A percentile compares a stretch with the other conserved stretches of the same genome.
Conservation (phyloP, 306 rosid species). For the Rubus idaeus region DNA sequence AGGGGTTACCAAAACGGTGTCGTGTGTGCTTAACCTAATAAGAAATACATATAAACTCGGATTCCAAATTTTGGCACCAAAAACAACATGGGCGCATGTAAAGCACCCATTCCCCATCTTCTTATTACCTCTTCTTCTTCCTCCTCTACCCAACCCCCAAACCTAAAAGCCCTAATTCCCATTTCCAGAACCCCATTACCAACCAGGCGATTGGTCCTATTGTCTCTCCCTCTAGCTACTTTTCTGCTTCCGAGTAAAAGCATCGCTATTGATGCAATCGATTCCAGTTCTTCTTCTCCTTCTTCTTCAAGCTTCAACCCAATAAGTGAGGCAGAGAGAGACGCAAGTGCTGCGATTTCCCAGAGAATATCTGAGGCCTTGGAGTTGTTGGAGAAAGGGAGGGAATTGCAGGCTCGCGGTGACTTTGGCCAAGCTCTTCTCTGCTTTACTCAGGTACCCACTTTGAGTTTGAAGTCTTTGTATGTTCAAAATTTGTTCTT, state of each 20-base stretch:
- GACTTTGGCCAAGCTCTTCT: slow-evolving; percentile 64
- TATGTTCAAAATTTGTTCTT: background rate
- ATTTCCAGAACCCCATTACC: slow-evolving; percentile 27
- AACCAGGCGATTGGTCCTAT: slow-evolving; percentile 53
- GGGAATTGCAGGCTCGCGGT: slow-evolving; percentile 65
- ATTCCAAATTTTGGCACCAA: slow-evolving; percentile 24
- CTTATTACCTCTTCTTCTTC: slow-evolving; percentile 23
- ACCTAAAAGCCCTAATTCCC: slow-evolving; percentile 23
- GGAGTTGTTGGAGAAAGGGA: slow-evolving; percentile 71
- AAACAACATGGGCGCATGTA: slow-evolving; percentile 36
- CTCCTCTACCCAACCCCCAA: slow-evolving; percentile 6
- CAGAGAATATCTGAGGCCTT: slow-evolving; percentile 57
- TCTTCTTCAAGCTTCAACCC: slow-evolving; percentile 48
- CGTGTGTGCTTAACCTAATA: no score
- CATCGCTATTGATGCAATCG: background rate
- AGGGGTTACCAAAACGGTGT: no score
- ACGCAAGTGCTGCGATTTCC: slow-evolving; percentile 50
- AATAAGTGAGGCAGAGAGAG: slow-evolving; percentile 45
- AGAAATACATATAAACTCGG: background rate
- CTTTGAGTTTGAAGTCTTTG: background rate
- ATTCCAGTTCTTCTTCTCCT: slow-evolving; percentile 22
- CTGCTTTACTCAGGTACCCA: slow-evolving; percentile 57
- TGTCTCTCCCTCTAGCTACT: slow-evolving; percentile 48
- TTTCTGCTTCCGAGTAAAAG: slow-evolving; percentile 40
- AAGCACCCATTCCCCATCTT: slow-evolving; percentile 44